Percentiles rank a stretch among this genome's conserved stretches.
Evolutionary conservation across 306 rosid species (phyloP).

Genomic region (Delonix regia): DNA sequence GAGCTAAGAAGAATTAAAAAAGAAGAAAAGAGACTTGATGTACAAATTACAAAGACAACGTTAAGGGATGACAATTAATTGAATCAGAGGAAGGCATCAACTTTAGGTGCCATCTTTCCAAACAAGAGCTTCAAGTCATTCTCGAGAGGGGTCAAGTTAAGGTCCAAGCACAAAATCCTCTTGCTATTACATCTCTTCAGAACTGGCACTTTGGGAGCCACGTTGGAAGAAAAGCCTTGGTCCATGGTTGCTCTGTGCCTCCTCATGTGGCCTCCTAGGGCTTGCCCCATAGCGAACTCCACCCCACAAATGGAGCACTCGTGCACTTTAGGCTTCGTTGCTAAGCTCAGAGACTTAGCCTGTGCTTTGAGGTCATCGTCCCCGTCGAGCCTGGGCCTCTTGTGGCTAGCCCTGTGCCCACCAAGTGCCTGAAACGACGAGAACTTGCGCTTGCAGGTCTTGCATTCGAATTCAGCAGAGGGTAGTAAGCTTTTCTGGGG

Average conservation of each 20-base stretch:
- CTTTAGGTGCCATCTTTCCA: slow-evolving; percentile 61
- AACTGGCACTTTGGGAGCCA: slow-evolving; percentile 41
- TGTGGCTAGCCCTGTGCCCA: slow-evolving; percentile 53
- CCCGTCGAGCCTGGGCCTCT: slow-evolving; percentile 33
- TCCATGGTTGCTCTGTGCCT: slow-evolving; percentile 43
- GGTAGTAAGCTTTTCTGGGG: neutral
- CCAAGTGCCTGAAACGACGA: slow-evolving; percentile 53
- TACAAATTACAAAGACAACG: neutral
- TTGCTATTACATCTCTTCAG: slow-evolving; percentile 58
- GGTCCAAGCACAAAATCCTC: slow-evolving; percentile 58
- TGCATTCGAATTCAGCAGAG: slow-evolving; percentile 37
- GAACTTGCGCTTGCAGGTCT: slow-evolving; percentile 52
- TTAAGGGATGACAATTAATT: neutral
- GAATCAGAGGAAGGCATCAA: slow-evolving; percentile 46
- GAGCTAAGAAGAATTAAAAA: neutral
- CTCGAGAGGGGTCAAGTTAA: slow-evolving; percentile 79
- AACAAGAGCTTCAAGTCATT: slow-evolving; percentile 70
- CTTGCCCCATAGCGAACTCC: slow-evolving; percentile 72
- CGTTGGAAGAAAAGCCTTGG: slow-evolving; percentile 35
- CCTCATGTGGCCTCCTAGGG: slow-evolving; percentile 92
- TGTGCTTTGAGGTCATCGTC: slow-evolving; percentile 1
- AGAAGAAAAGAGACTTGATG: neutral
- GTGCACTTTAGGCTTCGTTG: slow-evolving; percentile 42
- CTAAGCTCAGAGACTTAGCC: neutral
- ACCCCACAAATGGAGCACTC: slow-evolving; percentile 69